Percentiles rank a stretch among this genome's conserved stretches.
Evolutionary conservation across 1,284 basidiomycete genomes (phyloP).

Genomic region (Flammula alnicola): DNA sequence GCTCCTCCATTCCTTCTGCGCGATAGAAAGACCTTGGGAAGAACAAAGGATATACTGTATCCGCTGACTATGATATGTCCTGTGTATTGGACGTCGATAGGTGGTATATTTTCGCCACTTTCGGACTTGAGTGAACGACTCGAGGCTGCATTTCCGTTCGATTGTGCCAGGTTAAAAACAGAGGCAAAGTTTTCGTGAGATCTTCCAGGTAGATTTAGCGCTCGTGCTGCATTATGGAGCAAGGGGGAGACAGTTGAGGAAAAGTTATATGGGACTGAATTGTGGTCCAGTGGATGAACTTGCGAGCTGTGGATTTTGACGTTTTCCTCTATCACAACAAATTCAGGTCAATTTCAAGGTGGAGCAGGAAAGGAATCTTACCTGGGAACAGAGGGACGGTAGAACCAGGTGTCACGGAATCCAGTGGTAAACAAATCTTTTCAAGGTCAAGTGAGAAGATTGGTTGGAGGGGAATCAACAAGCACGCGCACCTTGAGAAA

Average conservation of each 20-base stretch:
- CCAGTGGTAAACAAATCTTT: slow-evolving; percentile 70
- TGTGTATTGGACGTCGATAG: slow-evolving; percentile 67
- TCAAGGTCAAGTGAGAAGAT: background rate
- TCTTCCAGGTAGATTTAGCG: slow-evolving; percentile 66
- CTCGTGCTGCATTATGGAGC: slow-evolving; percentile 68
- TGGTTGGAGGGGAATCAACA: background rate
- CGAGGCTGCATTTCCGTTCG: slow-evolving; percentile 39
- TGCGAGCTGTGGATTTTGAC: slow-evolving; percentile 71
- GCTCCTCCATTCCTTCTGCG: slow-evolving; percentile 31
- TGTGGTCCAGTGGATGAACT: slow-evolving; percentile 73
- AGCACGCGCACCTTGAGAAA: slow-evolving; percentile 67
- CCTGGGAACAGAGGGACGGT: slow-evolving; percentile 76
- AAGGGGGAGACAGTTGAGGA: slow-evolving; percentile 65
- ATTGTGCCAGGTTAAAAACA: slow-evolving; percentile 49
- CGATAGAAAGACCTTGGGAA: slow-evolving; percentile 73
- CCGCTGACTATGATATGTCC: slow-evolving; percentile 77
- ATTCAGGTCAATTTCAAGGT: background rate
- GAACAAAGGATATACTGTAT: slow-evolving; percentile 75
- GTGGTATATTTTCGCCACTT: slow-evolving; percentile 36
- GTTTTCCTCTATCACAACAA: slow-evolving; percentile 63
- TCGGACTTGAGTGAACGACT: slow-evolving; percentile 38
- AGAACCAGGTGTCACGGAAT: slow-evolving; percentile 63
- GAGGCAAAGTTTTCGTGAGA: slow-evolving; percentile 63
- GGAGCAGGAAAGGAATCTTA: slow-evolving; percentile 31
- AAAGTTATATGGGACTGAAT: slow-evolving; percentile 75